Percentiles rank a stretch among this genome's conserved stretches.
Evolutionary conservation across 129 eudicot species (phyloP).

Genomic region (Tagetes patula): DNA sequence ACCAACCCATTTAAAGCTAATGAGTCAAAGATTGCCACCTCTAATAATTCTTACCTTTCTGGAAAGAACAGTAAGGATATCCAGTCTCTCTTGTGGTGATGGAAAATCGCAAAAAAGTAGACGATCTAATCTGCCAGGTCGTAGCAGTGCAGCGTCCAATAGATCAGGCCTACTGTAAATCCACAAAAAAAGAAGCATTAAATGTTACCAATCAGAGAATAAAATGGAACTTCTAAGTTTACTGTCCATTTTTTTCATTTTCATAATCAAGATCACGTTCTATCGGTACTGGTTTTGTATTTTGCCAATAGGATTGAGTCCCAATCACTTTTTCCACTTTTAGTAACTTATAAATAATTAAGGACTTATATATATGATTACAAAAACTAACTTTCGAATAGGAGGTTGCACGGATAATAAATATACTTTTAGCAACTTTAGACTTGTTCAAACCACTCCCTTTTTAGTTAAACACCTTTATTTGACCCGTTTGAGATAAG

Average conservation of each 20-base stretch:
- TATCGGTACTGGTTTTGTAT: neutral
- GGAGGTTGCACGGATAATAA: neutral
- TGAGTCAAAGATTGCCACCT: neutral
- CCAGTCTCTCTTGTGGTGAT: slow-evolving; percentile 66
- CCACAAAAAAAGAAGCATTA: slow-evolving; percentile 10
- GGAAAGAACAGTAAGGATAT: slow-evolving; percentile 85
- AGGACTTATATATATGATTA: neutral
- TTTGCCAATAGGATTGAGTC: neutral
- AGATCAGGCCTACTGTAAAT: slow-evolving; percentile 89
- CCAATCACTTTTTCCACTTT: neutral
- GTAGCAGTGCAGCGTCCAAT: slow-evolving; percentile 92
- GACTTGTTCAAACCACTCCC: neutral
- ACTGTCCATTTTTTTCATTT: neutral
- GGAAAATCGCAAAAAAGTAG: slow-evolving; percentile 96
- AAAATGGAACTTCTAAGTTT: neutral
- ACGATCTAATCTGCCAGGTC: slow-evolving; percentile 94
- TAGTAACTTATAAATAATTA: neutral
- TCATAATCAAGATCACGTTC: neutral
- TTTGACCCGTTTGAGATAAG: neutral
- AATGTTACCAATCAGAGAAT: slow-evolving; percentile 6
- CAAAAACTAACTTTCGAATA: neutral
- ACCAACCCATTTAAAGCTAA: neutral
- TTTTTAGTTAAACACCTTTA: neutral
- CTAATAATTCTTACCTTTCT: slow-evolving; percentile 51
- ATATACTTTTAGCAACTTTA: neutral